Evolutionary conservation across 2,329 filamentous ascomycete genomes (phyloP), one percentile per base, ranked within the genome.

Genomic region (Cercospora nicotianae): DNA sequence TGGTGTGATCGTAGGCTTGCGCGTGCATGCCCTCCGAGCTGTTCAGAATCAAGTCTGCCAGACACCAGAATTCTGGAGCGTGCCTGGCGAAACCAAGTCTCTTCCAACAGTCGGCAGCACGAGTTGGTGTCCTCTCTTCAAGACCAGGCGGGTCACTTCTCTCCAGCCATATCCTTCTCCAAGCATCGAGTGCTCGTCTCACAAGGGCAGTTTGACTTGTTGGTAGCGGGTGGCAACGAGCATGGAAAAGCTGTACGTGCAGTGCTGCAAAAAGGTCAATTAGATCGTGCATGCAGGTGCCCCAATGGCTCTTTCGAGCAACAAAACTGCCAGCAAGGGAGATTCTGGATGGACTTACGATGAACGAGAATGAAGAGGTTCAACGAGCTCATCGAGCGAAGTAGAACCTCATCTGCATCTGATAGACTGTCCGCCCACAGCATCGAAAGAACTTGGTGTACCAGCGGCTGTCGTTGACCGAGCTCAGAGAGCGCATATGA

Each of bases 201-300:
- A 64, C 23, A n/a, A 58, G 55, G 4, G 62, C 48, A 23, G 51
- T 64, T 30, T 64, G 62, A 58, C 62, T 64, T 0, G 62, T 23
- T 16, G 62, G 62, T 10, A 64, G 36, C 7, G 62, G 62, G 42
- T 64, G 62, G 8, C 51, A 64, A 33, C 62, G 62, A 26, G 62
- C 62, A 45, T 64, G 62, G 28, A 64, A 64, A 7, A 64, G 62
- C 31, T 64, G 48, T 9, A 58, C 62, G 23, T 64, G 48, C 5
- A 64, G 33, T 13, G 53, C 62, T 64, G 51, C 10, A 12, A 12
- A 13, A 42, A 45, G 5, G 20, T 13, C 13, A 6, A 30, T 55
- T 26, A 55, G 48, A 23, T 26, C 26, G 48, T n/a, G 48, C 48
- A 26, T 48, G n/a, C 10, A 16, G 23, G 7, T 55, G 23, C 6